These are phyloP conservation scores for Discostella stelligera DNA, from an alignment of 352 stramenopile species.

Conservation along the genomic window DNA sequence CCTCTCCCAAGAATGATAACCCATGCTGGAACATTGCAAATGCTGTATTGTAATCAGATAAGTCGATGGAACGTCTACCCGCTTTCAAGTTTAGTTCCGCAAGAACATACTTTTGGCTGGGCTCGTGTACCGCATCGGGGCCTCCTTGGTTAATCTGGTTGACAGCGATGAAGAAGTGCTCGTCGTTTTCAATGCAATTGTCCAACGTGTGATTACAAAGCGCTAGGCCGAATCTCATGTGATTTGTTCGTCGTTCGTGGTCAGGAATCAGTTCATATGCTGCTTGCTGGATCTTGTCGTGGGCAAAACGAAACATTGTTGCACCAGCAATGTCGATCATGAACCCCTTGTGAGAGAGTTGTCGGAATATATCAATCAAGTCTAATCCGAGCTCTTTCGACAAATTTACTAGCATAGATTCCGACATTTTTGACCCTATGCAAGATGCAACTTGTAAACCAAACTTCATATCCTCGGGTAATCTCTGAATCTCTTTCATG, in stretches of 20 bases:
- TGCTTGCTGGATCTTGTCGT: slow-evolving; percentile 46
- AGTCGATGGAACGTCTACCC: slow-evolving; percentile 24
- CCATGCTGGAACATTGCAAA: slow-evolving; percentile 37
- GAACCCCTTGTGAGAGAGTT: slow-evolving; percentile 23
- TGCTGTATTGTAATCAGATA: slow-evolving; percentile 25
- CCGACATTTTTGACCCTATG: slow-evolving; percentile 26
- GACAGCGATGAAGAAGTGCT: slow-evolving; percentile 25
- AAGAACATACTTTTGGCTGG: slow-evolving; percentile 23
- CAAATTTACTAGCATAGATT: slow-evolving; percentile 30
- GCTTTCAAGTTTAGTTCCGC: slow-evolving; percentile 43
- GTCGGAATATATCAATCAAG: slow-evolving; percentile 13
- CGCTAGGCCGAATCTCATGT: slow-evolving; percentile 38
- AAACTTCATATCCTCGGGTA: slow-evolving; percentile 25
- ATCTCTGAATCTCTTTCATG: slow-evolving; percentile 29
- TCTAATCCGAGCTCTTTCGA: slow-evolving; percentile 22
- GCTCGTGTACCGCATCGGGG: slow-evolving; percentile 10
- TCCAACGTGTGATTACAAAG: slow-evolving; percentile 16
- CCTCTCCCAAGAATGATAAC: slow-evolving; percentile 34
- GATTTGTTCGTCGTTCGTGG: slow-evolving; percentile 10
- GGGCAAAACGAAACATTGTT: slow-evolving; percentile 26
- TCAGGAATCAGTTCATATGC: not conserved
- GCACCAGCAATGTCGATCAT: slow-evolving; percentile 4
- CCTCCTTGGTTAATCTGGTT: slow-evolving; percentile 28
- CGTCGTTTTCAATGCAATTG: slow-evolving; percentile 17
- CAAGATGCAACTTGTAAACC: slow-evolving; percentile 38